phyloP scores from a whole-genome alignment of 345 rosid genomes.

The Raphanus raphanistrum region DNA sequence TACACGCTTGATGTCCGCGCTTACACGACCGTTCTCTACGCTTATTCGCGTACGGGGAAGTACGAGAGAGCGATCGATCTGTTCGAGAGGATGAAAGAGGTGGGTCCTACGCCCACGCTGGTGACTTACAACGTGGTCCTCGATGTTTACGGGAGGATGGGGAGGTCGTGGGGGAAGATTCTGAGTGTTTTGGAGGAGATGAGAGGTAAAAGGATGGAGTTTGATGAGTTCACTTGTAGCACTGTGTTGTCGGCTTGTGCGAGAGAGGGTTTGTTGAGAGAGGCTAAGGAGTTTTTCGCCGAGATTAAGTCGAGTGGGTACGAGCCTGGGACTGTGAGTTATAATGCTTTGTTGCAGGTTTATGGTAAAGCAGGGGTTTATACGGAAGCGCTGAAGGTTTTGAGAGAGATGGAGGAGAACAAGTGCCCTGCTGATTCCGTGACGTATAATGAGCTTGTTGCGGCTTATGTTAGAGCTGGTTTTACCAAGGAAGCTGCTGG shows the following conservation, averaged over 20 bases:
- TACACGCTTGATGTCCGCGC: constrained; percentile 68
- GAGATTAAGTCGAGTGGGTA: constrained; percentile 68
- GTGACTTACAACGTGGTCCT: constrained; percentile 93
- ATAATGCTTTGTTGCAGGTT: constrained; percentile 74
- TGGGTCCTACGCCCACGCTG: constrained; percentile 67
- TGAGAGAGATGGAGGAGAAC: constrained; percentile 88
- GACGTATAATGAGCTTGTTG: constrained; percentile 84
- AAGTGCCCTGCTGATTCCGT: constrained; percentile 66
- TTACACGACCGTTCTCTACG: constrained; percentile 68
- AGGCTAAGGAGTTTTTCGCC: constrained; percentile 74
- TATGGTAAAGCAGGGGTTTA: constrained; percentile 79
- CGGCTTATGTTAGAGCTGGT: constrained; percentile 86
- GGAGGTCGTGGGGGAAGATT: constrained; percentile 75
- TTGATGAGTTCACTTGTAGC: constrained; percentile 88
- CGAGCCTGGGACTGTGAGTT: constrained; percentile 76
- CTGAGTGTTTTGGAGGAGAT: constrained; percentile 66
- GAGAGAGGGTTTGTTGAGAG: constrained; percentile 71
- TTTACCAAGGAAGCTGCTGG: constrained; percentile 73
- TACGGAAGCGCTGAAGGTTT: constrained; percentile 63
- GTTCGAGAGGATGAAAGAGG: constrained; percentile 71
- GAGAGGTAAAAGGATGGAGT: constrained; percentile 54
- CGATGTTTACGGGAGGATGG: constrained; percentile 87
- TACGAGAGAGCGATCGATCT: constrained; percentile 56
- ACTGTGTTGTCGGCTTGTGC: constrained; percentile 90
- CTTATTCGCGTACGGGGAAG: constrained; percentile 62